phyloP scores from a whole-genome alignment of 306 rosid species.

The Cyclanthera cordifolia region DNA sequence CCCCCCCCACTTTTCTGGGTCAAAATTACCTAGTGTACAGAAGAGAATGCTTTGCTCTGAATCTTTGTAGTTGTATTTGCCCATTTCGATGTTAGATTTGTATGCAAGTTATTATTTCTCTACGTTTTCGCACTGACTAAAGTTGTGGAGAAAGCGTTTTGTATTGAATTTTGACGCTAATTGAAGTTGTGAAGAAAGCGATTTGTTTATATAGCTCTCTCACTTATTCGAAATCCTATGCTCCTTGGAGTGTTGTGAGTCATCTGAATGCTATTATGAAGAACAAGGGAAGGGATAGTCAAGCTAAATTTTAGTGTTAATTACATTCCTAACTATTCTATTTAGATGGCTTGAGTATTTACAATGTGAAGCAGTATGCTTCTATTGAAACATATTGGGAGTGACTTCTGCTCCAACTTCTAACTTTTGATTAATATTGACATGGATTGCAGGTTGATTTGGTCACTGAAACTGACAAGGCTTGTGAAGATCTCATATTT shows the following conservation, averaged over 20 bases:
- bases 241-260: neutral
- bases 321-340: neutral
- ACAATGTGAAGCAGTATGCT: neutral
- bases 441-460: slow-evolving; percentile 67
- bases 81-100: neutral
- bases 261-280: neutral
- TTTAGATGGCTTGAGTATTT: neutral
- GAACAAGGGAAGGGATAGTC: neutral
- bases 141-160: neutral
- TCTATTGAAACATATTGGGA: neutral
- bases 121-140: neutral
- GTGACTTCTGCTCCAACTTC: neutral
- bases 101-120: neutral
- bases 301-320: neutral
- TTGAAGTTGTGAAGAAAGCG: neutral
- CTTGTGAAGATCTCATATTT: slow-evolving; percentile 81
- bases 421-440: slow-evolving; percentile 5
- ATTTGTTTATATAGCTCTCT: neutral
- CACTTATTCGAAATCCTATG: neutral
- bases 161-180: neutral
- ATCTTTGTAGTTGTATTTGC: neutral
- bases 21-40: neutral
- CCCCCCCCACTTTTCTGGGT: neutral
- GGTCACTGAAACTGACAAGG: slow-evolving; percentile 98
- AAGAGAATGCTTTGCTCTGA: neutral